phyloP scores from a whole-genome alignment of 768 basidiomycete genomes.

The Lactarius trivialis region DNA sequence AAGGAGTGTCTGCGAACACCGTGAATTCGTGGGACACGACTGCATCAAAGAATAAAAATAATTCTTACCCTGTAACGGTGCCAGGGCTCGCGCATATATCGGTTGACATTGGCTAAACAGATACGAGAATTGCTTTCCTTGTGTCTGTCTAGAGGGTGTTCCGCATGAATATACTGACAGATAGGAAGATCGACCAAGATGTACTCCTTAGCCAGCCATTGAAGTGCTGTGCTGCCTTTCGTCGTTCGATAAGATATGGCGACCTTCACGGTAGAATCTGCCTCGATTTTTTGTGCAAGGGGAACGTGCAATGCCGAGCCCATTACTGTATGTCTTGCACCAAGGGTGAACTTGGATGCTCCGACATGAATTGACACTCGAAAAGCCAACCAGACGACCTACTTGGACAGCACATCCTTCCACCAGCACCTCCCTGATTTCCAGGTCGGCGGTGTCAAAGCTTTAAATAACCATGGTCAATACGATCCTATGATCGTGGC shows the following conservation, averaged over 20 bases:
- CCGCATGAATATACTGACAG: background rate
- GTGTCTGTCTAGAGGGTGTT: slow-evolving; percentile 56
- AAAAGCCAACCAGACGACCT: slow-evolving; percentile 23
- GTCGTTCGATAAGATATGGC: slow-evolving; percentile 42
- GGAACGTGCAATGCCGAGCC: slow-evolving; percentile 37
- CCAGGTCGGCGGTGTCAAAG: slow-evolving; percentile 70
- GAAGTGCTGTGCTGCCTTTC: slow-evolving; percentile 40
- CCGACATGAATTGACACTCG: background rate
- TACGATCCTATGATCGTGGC: background rate
- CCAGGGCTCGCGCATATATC: slow-evolving; percentile 75
- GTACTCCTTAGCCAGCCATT: slow-evolving; percentile 47
- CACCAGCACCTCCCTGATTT: slow-evolving; percentile 49
- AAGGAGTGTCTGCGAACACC: slow-evolving; percentile 62
- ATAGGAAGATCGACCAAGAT: background rate
- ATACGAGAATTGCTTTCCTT: slow-evolving; percentile 78
- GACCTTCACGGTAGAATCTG: slow-evolving; percentile 33
- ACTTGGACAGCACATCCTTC: slow-evolving; percentile 45
- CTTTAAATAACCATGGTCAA: slow-evolving; percentile 29
- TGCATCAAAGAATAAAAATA: background rate
- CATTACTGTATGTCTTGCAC: slow-evolving; percentile 32
- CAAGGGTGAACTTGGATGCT: slow-evolving; percentile 28
- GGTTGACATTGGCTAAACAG: slow-evolving; percentile 93
- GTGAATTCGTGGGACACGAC: background rate
- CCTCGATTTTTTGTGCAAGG: slow-evolving; percentile 25
- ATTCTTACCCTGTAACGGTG: slow-evolving; percentile 68